These are phyloP conservation scores for Murraya paniculata DNA, from an alignment of 345 rosid species.

Conservation along the genomic window DNA sequence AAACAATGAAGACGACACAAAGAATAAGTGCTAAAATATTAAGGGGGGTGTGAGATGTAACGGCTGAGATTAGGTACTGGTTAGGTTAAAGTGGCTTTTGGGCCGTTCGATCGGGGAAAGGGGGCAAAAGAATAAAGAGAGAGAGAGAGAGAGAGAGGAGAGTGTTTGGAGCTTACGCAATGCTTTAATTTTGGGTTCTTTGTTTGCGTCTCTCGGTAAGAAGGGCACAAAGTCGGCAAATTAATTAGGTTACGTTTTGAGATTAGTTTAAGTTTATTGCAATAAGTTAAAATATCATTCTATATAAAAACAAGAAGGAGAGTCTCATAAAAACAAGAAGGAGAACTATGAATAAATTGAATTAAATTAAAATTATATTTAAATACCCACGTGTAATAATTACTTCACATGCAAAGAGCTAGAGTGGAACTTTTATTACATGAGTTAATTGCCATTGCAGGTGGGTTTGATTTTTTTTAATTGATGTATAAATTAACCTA, in stretches of 20 bases:
- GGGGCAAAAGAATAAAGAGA: neutral
- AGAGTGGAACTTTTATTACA: neutral
- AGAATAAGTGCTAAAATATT: slow-evolving; percentile 5
- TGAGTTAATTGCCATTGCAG: neutral
- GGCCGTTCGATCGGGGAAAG: slow-evolving; percentile 31
- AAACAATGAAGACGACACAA: slow-evolving; percentile 14
- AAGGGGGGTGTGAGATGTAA: neutral
- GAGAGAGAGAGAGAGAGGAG: neutral
- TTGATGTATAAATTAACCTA: neutral
- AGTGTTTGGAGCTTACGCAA: slow-evolving; percentile 30
- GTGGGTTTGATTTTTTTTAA: neutral
- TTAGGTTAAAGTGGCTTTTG: slow-evolving; percentile 32
- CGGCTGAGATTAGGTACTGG: slow-evolving; percentile 26
- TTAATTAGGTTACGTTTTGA: slow-evolving; percentile 10
- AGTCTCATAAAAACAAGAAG: neutral
- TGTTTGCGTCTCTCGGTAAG: slow-evolving; percentile 26
- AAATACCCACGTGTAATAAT: neutral
- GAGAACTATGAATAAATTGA: neutral
- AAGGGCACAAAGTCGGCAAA: slow-evolving; percentile 16
- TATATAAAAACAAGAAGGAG: too few relatives aligned
- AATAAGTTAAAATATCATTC: neutral
- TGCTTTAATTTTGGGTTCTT: slow-evolving; percentile 13
- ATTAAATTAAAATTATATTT: neutral
- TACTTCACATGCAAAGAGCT: neutral
- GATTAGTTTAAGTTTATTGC: slow-evolving; percentile 1